Evolutionary conservation across 2,329 filamentous ascomycete species (phyloP).

Genomic region (Colletotrichum zoysiae): DNA sequence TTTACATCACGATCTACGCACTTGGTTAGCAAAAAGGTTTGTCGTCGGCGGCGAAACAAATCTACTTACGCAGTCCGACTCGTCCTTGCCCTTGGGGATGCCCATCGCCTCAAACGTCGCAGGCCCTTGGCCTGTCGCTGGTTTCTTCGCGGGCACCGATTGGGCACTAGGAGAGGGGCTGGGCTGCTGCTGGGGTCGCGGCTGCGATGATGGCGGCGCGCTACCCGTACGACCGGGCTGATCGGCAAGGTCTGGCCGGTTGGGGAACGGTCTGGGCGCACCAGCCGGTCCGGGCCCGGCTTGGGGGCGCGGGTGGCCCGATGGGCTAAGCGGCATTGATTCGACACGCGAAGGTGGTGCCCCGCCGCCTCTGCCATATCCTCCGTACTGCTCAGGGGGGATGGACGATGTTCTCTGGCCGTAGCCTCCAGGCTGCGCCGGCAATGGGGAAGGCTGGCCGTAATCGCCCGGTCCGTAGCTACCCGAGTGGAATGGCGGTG

Average conservation of each 20-base stretch:
- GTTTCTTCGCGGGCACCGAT: slow-evolving; percentile 54
- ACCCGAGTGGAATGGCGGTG: slow-evolving; percentile 46
- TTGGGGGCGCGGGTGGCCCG: slow-evolving; percentile 33
- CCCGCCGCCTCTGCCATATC: slow-evolving; percentile 46
- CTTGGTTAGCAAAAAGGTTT: not conserved
- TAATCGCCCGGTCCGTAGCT: slow-evolving; percentile 41
- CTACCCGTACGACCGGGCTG: slow-evolving; percentile 51
- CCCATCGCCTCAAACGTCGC: slow-evolving; percentile 99
- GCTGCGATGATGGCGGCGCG: slow-evolving; percentile 51
- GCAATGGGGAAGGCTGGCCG: slow-evolving; percentile 41
- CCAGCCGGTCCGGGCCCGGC: slow-evolving; percentile 30
- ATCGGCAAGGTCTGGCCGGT: slow-evolving; percentile 37
- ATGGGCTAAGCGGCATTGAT: slow-evolving; percentile 47
- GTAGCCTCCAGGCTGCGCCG: slow-evolving; percentile 52
- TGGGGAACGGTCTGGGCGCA: slow-evolving; percentile 27
- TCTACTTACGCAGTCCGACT: slow-evolving; percentile 87
- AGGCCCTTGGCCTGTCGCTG: slow-evolving; percentile 77
- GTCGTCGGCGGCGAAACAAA: not conserved
- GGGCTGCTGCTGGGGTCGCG: slow-evolving; percentile 45
- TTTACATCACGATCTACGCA: slow-evolving; percentile 39
- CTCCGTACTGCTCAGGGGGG: slow-evolving; percentile 47
- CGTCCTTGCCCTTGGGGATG: slow-evolving; percentile 83
- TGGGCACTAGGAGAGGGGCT: slow-evolving; percentile 49
- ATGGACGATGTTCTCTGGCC: slow-evolving; percentile 53
- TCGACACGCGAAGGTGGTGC: slow-evolving; percentile 50